Conservation (phyloP, 306 rosid species). For the Vigna hirtella region DNA sequence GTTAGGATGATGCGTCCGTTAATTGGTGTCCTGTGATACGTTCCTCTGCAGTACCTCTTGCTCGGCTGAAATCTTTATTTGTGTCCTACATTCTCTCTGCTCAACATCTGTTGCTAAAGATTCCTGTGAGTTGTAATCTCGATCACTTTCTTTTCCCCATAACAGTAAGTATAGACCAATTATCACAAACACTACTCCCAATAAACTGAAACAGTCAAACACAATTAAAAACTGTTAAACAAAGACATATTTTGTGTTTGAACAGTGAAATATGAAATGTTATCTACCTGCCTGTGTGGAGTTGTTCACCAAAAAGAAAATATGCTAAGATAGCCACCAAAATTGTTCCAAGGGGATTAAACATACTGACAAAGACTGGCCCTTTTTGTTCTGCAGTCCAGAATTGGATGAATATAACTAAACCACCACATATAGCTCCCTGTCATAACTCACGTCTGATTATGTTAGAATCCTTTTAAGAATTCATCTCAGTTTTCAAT, state of each 20-base stretch:
- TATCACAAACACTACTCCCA: slow-evolving; percentile 54
- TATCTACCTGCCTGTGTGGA: slow-evolving; percentile 52
- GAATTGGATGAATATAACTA: slow-evolving; percentile 45
- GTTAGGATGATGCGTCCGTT: background rate
- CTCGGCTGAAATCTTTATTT: slow-evolving; percentile 27
- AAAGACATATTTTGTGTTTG: slow-evolving; percentile 10
- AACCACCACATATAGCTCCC: slow-evolving; percentile 47
- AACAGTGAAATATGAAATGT: background rate
- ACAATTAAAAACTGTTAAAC: slow-evolving; percentile 8
- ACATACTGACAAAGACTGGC: slow-evolving; percentile 54
- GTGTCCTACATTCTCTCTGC: slow-evolving; percentile 36
- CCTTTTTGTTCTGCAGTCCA: slow-evolving; percentile 51
- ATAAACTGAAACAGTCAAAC: slow-evolving; percentile 45
- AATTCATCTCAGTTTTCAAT: background rate
- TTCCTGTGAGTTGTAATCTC: slow-evolving; percentile 36
- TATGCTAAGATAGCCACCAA: slow-evolving; percentile 50
- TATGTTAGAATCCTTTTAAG: background rate
- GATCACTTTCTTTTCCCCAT: slow-evolving; percentile 58
- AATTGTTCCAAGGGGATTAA: slow-evolving; percentile 47
- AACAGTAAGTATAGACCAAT: slow-evolving; percentile 51
- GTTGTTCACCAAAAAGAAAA: slow-evolving; percentile 51
- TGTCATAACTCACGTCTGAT: slow-evolving; percentile 20
- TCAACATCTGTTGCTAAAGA: slow-evolving; percentile 30
- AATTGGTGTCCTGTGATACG: background rate
- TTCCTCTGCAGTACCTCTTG: slow-evolving; percentile 25